Evolutionary conservation across 192 early-diverging fungal genomes (phyloP).

Genomic region (Kickxella alabastrina): DNA sequence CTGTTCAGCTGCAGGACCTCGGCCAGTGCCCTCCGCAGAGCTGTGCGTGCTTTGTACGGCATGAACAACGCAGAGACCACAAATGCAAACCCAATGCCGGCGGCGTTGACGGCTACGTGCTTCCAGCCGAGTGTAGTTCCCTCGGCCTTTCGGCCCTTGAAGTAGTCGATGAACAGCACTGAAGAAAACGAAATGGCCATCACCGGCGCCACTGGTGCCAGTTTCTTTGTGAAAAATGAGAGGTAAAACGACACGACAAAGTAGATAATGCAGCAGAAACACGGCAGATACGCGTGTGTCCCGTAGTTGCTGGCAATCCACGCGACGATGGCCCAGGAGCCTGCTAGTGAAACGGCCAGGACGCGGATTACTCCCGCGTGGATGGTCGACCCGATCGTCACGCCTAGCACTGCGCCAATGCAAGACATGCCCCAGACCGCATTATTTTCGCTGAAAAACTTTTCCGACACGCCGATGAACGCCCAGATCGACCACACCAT

Average conservation of each 20-base stretch:
- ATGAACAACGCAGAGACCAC: constrained; percentile 32
- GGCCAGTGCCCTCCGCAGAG: constrained; percentile 19
- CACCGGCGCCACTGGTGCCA: constrained; percentile 14
- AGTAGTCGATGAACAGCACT: constrained; percentile 29
- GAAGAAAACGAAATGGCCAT: constrained; percentile 38
- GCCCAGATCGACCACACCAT: constrained; percentile 44
- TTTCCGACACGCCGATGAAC: constrained; percentile 15
- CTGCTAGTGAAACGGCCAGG: constrained; percentile 13
- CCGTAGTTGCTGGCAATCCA: constrained; percentile 28
- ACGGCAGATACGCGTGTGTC: constrained; percentile 10
- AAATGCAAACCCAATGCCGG: constrained; percentile 31
- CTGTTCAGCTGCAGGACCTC: constrained; percentile 35
- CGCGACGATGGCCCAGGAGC: constrained; percentile 39
- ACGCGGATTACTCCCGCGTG: constrained; percentile 25
- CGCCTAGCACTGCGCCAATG: constrained; percentile 30
- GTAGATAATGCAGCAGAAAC: constrained; percentile 24
- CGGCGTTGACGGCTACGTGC: constrained; percentile 27
- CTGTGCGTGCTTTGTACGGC: constrained; percentile 45
- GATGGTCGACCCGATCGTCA: constrained; percentile 38
- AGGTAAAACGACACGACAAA: constrained; percentile 28
- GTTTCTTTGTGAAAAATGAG: constrained; percentile 19
- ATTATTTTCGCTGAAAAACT: constrained; percentile 22
- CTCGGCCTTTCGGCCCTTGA: background rate
- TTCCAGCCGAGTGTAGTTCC: constrained; percentile 33
- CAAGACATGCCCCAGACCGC: constrained; percentile 31